These are phyloP conservation scores for Tricladium varicosporioides DNA, from an alignment of 2,329 filamentous ascomycete genomes.

Conservation along the genomic window DNA sequence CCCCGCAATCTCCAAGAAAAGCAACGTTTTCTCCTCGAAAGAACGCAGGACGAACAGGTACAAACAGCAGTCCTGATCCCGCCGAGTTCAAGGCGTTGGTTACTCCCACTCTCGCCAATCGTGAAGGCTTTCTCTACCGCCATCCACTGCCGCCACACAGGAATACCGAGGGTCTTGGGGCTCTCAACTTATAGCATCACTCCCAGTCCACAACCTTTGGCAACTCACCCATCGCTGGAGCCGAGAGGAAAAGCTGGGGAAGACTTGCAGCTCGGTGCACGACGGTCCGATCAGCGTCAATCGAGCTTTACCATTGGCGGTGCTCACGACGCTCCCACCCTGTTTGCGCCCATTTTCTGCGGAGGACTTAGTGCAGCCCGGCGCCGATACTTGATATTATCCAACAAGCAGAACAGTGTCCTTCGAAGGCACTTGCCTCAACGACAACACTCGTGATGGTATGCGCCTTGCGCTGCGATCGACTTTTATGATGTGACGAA, in stretches of 20 bases:
- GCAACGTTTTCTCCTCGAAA: background rate
- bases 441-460: slow-evolving; percentile 15
- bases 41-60: background rate
- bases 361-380: background rate
- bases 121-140: background rate
- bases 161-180: background rate
- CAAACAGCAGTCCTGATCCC: background rate
- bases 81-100: no score
- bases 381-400: slow-evolving; percentile 8
- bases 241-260: slow-evolving; percentile 1
- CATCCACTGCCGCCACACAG: background rate
- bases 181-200: background rate
- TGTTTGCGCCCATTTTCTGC: background rate
- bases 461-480: slow-evolving; percentile 20
- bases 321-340: slow-evolving; percentile 10
- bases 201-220: background rate
- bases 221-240: slow-evolving; percentile 1
- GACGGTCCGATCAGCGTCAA: slow-evolving; percentile 7
- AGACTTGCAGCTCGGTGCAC: slow-evolving; percentile 9
- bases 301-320: slow-evolving; percentile 8
- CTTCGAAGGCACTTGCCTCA: slow-evolving; percentile 8
- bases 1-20: slow-evolving; percentile 6
- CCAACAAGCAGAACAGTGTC: slow-evolving; percentile 5
- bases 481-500: slow-evolving; percentile 30
- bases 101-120: background rate